Base-by-base conservation (phyloP, 1,284 basidiomycete species). In the Mycena citricolor region DNA sequence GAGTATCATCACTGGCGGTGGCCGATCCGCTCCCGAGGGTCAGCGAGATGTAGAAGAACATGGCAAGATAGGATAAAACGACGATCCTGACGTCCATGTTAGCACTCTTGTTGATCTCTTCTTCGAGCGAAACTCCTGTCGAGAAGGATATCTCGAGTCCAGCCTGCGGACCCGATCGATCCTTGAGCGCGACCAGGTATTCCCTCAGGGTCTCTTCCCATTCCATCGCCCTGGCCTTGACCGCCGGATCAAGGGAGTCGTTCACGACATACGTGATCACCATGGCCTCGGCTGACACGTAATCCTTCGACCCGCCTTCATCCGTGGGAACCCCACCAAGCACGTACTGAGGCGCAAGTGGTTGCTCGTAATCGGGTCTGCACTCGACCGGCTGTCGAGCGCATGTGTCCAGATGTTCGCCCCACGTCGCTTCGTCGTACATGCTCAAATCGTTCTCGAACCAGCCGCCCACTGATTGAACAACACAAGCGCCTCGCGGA, bases 41-140 rank as follows among this genome's bases (percentile, higher is more conserved):
- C 43, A 98, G 67, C 0, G 93, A 89, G 40, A 97, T 81, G 59
- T 99, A 99, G 61, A 97, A 75, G 71, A 99, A 98, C 95, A 98
- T 98, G 50, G 93, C 88, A 40, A 98, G 70, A 62, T 99, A 99
- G 0, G 91, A 94, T 1, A 94, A 73, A n/a, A 97, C 81, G 14
- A 94, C 91, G 43, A 93, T 91, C 57, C 76, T 86, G 52, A 93
- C 65, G 62, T 99, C 95, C 35, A 87, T 97, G 63, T 98, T 99
- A 22, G 93, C 92, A 62, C 92, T 94, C 73, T 94, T 94, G 76
- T 94, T 94, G 49, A 99, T 79, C 66, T 99, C 94, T 66, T 93
- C 87, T 60, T 98, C 91, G 17, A 99, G 74, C 13, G 90, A 94
- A 39, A 97, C 77, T 6, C 91, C 95, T 0, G 95, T 98, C 5